Evolutionary conservation across 345 rosid genomes (phyloP).

Genomic region (Ailanthus altissimus): DNA sequence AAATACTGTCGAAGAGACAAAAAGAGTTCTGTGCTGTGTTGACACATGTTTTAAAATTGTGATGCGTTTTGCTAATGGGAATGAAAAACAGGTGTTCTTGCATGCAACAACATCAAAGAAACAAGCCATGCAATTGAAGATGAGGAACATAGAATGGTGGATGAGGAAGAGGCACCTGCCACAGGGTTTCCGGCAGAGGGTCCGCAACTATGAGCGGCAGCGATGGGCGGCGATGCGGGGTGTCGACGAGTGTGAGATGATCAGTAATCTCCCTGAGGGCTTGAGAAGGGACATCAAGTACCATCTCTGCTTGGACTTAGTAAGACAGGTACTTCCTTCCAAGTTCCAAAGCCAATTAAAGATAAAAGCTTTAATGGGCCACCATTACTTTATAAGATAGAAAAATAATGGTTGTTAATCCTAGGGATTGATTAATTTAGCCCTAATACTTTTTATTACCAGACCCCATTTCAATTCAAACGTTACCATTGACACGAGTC

Average conservation of each 20-base stretch:
- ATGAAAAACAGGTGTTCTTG: slow-evolving; percentile 59
- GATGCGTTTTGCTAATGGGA: neutral
- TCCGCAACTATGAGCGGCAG: slow-evolving; percentile 89
- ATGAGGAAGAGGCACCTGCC: slow-evolving; percentile 92
- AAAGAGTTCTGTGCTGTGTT: no score
- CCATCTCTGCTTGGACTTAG: slow-evolving; percentile 89
- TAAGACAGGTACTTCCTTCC: slow-evolving; percentile 83
- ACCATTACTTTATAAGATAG: no score
- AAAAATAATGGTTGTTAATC: no score
- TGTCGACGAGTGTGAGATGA: slow-evolving; percentile 87
- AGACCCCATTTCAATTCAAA: no score
- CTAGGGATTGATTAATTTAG: no score
- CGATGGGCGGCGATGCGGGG: slow-evolving; percentile 99
- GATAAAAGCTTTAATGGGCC: no score
- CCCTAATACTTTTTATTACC: no score
- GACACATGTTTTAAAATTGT: no score
- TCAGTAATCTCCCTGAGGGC: slow-evolving; percentile 85
- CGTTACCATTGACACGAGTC: no score
- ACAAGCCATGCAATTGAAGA: slow-evolving; percentile 94
- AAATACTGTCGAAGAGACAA: no score
- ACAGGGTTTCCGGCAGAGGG: slow-evolving; percentile 77
- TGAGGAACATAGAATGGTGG: slow-evolving; percentile 99
- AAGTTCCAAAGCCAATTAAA: no score
- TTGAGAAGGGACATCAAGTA: slow-evolving; percentile 94
- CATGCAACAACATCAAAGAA: slow-evolving; percentile 95